phyloP scores from a whole-genome alignment of 495 filamentous ascomycete genomes.

The Xylaria intraflava region DNA sequence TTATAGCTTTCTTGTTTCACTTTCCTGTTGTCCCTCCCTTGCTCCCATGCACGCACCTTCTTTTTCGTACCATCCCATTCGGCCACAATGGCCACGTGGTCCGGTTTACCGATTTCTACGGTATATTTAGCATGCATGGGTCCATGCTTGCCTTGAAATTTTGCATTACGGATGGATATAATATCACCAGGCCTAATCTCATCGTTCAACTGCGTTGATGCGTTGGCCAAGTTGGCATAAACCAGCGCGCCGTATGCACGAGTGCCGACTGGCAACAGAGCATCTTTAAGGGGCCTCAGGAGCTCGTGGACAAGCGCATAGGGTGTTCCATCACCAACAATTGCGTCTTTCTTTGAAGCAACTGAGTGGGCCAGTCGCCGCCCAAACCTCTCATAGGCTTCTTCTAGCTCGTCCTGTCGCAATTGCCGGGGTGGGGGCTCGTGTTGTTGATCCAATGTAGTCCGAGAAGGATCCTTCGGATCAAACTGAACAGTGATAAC shows the following conservation, averaged over 20 bases:
- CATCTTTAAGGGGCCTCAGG: slow-evolving; percentile 62
- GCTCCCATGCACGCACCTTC: slow-evolving; percentile 93
- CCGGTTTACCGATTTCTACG: slow-evolving; percentile 80
- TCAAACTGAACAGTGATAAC: slow-evolving; percentile 78
- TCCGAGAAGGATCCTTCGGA: slow-evolving; percentile 62
- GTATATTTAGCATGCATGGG: slow-evolving; percentile 92
- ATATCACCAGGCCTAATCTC: slow-evolving; percentile 94
- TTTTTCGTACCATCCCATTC: slow-evolving; percentile 99
- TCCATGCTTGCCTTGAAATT: slow-evolving; percentile 92
- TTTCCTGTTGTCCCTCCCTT: slow-evolving; percentile 90
- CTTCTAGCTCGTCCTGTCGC: slow-evolving; percentile 91
- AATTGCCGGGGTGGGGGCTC: slow-evolving; percentile 73
- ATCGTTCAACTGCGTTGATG: slow-evolving; percentile 79
- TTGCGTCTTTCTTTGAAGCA: slow-evolving; percentile 61
- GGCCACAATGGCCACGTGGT: slow-evolving; percentile 92
- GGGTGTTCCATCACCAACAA: slow-evolving; percentile 78
- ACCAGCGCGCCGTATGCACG: slow-evolving; percentile 88
- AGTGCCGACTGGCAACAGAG: slow-evolving; percentile 72
- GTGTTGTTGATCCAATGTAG: slow-evolving; percentile 75
- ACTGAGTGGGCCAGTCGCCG: slow-evolving; percentile 63
- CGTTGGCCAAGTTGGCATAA: slow-evolving; percentile 91
- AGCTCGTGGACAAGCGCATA: slow-evolving; percentile 71
- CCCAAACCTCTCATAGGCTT: slow-evolving; percentile 71
- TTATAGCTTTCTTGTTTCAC: slow-evolving; percentile 90
- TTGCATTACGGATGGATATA: slow-evolving; percentile 86